Evolutionary conservation across 2,329 filamentous ascomycete species (phyloP), one percentile per base, ranked within the genome.

Genomic region (Exophiala spinifera): DNA sequence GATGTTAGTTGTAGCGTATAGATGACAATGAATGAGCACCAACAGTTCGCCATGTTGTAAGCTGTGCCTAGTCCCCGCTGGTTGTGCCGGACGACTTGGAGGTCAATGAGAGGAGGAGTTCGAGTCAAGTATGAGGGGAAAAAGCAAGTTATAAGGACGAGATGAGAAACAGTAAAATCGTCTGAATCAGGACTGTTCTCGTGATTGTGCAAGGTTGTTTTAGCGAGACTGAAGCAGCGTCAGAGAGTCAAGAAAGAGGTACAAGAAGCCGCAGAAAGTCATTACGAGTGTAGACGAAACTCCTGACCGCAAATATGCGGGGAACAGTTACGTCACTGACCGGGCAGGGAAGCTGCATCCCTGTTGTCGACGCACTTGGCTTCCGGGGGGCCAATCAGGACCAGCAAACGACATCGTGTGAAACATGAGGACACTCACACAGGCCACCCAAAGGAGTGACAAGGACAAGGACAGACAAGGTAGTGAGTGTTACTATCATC

Each of bases 21-120:
- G 25, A 31, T 40, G 19, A 17, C 10, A 42, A 43, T 1, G 21
- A 33, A 33, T 17, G n/a, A 17, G 42, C 21, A 11, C 53, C 15
- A 56, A 61, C 58, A 61, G 20, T 59, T 50, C 34, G 58, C 25
- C 58, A 61, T 61, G n/a, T 51, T 49, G 47, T 31, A 39, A 10
- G 46, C n/a, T 31, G 28, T 31, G 2, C 3, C 28, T 3, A 6
- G 28, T 31, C 10, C 28, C 28, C 11, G 28, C 28, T 11, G 28
- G 28, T n/a, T n/a, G n/a, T n/a, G n/a, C n/a, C n/a, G 28, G 28
- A 10, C 8, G 8, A 10, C 6, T 2, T 31, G 28, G 10, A 25
- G 4, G 28, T 31, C 28, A 31, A 10, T 5, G 4, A 10, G 8
- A 31, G 11, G 28, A 31, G 28, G 28, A 39, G 36, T 15, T 39